phyloP scores from a whole-genome alignment of 306 rosid genomes.

The Casuarina cunninghamiana region DNA sequence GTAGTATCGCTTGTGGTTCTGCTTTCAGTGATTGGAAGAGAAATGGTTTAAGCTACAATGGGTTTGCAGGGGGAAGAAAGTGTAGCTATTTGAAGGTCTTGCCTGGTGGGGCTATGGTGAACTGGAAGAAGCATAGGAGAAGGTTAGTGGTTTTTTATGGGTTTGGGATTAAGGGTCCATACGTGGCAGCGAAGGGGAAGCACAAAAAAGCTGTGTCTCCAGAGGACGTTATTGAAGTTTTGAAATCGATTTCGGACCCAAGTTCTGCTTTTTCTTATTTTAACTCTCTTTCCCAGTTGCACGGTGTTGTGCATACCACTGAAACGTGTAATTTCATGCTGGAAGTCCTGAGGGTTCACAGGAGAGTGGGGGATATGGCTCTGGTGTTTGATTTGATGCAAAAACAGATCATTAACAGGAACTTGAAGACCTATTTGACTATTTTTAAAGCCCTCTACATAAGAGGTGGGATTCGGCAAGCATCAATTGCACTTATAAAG shows the following conservation, averaged over 20 bases:
- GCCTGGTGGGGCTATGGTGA: conserved; percentile 37
- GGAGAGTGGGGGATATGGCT: conserved; percentile 71
- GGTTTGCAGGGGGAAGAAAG: conserved; percentile 32
- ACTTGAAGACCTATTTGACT: conserved; percentile 57
- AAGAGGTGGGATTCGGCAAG: conserved; percentile 79
- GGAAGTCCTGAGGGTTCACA: conserved; percentile 53
- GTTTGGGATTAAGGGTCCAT: conserved; percentile 37
- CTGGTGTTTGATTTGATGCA: conserved; percentile 82
- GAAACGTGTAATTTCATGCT: conserved; percentile 91
- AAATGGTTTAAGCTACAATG: conserved; percentile 34
- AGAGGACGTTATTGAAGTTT: conserved; percentile 58
- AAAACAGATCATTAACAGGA: conserved; percentile 62
- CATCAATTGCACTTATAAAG: conserved; percentile 56
- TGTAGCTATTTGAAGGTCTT: conserved; percentile 46
- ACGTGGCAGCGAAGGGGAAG: conserved; percentile 37
- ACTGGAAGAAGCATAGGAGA: conserved; percentile 49
- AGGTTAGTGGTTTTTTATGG: conserved; percentile 40
- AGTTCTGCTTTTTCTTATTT: conserved; percentile 62
- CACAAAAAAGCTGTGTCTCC: conserved; percentile 45
- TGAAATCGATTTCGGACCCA: conserved; percentile 67
- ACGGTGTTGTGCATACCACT: conserved; percentile 68
- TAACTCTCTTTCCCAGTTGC: conserved; percentile 56
- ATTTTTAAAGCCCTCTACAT: conserved; percentile 65
- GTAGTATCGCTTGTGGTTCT: conserved; percentile 35
- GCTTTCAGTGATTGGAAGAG: conserved; percentile 35